Base-by-base conservation (phyloP, 441 rosid genomes). In the Manihot esculenta region DNA sequence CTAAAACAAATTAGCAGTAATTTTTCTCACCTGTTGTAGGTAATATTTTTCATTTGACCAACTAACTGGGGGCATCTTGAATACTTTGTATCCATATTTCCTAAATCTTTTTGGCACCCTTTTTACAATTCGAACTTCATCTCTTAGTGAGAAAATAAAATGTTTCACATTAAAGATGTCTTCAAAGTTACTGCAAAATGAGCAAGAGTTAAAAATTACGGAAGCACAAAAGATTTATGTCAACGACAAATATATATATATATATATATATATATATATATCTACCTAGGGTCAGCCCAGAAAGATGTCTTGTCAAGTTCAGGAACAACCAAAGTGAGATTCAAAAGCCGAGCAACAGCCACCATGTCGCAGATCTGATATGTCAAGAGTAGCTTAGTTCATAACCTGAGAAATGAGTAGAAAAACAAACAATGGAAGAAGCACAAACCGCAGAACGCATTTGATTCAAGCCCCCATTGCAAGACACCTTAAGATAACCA, bases 231-330 rank as follows among this genome's bases (percentile, higher is more conserved):
- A 10, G 14, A 23, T 75, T 21, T 66, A n/a, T n/a, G n/a, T n/a
- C n/a, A n/a, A n/a, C n/a, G n/a, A n/a, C n/a, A n/a, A n/a, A n/a
- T n/a, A n/a, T n/a, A n/a, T n/a, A n/a, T n/a, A n/a, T n/a, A n/a
- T n/a, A n/a, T n/a, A n/a, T n/a, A n/a, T n/a, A n/a, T n/a, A n/a
- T n/a, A n/a, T n/a, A n/a, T n/a, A n/a, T n/a, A n/a, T n/a, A n/a
- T n/a, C n/a, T n/a, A 92, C 99, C 99, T 95, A 72, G 92, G 92
- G 84, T 94, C 99, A 69, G 97, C 90, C 99, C 99, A 94, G 76
- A 94, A 94, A 47, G 99, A 94, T 47, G 87, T 88, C 78, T 91
- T 95, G 77, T 95, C 99, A 68, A 95, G 97, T 84, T 95, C 93
- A 2, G 99, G 98, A 68, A 95, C 92, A 79, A 92, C 88, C 81